phyloP scores from a whole-genome alignment of 805 yeast species.

The Lipomyces kockii region DNA sequence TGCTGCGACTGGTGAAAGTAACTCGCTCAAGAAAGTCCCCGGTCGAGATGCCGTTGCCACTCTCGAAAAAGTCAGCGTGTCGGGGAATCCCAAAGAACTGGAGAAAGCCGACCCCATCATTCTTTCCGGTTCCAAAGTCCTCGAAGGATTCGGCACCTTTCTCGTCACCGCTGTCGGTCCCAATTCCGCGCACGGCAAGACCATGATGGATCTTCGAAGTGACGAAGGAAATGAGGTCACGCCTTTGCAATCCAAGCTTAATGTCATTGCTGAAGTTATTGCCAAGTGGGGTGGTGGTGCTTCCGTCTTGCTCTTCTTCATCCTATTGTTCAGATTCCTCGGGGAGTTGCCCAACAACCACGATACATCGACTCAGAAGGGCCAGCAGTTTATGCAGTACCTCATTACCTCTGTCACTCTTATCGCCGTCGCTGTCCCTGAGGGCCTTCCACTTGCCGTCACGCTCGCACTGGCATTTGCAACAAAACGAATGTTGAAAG shows the following conservation, averaged over 20 bases:
- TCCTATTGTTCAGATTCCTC: conserved; percentile 75
- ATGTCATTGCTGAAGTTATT: conserved; percentile 85
- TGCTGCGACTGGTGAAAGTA: conserved; percentile 91
- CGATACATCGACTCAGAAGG: conserved; percentile 70
- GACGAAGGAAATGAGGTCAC: conserved; percentile 84
- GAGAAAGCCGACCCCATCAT: conserved; percentile 74
- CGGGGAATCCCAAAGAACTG: conserved; percentile 41
- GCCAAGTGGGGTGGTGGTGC: conserved; percentile 92
- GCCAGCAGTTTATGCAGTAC: conserved; percentile 80
- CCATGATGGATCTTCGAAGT: conserved; percentile 75
- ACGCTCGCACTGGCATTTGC: conserved; percentile 97
- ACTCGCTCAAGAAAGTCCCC: conserved; percentile 72
- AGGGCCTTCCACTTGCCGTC: conserved; percentile 96
- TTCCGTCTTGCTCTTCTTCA: conserved; percentile 78
- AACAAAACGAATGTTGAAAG: conserved; percentile 96
- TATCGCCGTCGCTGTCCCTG: conserved; percentile 98
- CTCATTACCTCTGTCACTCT: conserved; percentile 90
- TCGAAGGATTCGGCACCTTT: conserved; percentile 85
- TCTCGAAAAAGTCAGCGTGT: conserved; percentile 47
- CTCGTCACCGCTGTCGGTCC: conserved; percentile 89
- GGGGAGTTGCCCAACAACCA: conserved; percentile 59
- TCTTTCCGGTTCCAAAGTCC: conserved; percentile 86
- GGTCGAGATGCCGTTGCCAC: conserved; percentile 51
- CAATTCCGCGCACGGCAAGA: conserved; percentile 88
- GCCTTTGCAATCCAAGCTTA: conserved; percentile 83